Evolutionary conservation across 2,329 filamentous ascomycete species (phyloP), one percentile per base, ranked within the genome.

Genomic region (Aspergillus japonicus): DNA sequence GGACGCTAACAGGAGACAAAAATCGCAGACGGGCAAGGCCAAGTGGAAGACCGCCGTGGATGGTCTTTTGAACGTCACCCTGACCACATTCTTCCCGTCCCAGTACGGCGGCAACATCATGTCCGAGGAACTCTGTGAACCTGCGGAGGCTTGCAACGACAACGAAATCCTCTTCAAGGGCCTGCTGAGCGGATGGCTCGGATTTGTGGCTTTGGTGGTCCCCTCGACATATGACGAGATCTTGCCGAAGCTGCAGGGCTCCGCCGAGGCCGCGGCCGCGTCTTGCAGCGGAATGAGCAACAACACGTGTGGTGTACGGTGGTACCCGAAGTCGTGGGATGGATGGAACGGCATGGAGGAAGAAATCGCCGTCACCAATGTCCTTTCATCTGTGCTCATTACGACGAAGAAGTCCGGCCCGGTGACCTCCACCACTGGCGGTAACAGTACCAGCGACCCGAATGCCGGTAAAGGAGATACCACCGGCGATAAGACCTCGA

Each of bases 101-200:
- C 8, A 29, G 5, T 55, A 55, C 12, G 53, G 53, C 47, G 53
- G 53, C 16, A 81, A 81, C 56, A 80, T 88, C 64, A 85, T 88
- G 62, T 85, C 77, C 63, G 90, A 94, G 73, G 75, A 85, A 3
- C 80, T 86, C 16, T 93, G 90, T 76, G 89, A 92, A 65, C 76
- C 80, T 2, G 75, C 70, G 3, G 70, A 73, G 21, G 82, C 77
- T 24, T 94, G 90, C 78, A 87, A 87, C 58, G 81, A 84, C 58
- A 90, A 93, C 69, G 89, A 91, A 81, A 74, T 85, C 59, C 85
- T 85, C 1, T 92, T 89, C 83, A 91, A 91, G 75, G 88, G 88
- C 44, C 87, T 87, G 62, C 78, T 90, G 23, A 82, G 86, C 66
- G 83, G 87, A 42, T 90, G 87, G 86, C 78, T 91, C 65, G 81